Conservation (phyloP, 306 rosid species). For the Vicia sativa region DNA sequence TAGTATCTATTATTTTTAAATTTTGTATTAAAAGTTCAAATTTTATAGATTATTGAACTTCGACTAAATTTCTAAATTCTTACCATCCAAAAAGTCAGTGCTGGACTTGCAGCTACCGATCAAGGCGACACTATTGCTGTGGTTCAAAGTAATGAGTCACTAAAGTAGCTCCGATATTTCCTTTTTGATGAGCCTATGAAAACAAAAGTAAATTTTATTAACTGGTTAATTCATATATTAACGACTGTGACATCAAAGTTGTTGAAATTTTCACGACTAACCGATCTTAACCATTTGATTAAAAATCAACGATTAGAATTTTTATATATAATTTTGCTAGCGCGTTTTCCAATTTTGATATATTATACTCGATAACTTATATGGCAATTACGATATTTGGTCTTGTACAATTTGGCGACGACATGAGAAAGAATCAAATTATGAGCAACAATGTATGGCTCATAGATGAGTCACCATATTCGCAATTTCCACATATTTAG, state of each 20-base stretch:
- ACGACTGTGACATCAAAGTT: no score
- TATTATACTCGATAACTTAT: not conserved
- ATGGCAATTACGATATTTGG: constrained; percentile 44
- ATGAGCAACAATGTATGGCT: constrained; percentile 57
- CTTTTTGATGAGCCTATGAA: constrained; percentile 38
- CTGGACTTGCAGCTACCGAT: constrained; percentile 42
- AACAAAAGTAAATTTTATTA: not conserved
- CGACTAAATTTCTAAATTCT: not conserved
- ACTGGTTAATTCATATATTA: no score
- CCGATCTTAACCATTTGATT: no score
- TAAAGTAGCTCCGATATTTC: constrained; percentile 44
- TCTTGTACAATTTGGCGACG: constrained; percentile 40
- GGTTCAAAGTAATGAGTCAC: constrained; percentile 45
- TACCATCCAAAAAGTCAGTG: constrained; percentile 53
- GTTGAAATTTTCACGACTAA: not conserved
- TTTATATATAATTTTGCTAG: no score
- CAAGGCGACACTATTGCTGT: constrained; percentile 14
- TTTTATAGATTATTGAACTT: not conserved
- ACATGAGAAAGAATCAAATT: constrained; percentile 55
- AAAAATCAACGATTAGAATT: no score
- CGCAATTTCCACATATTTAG: constrained; percentile 42
- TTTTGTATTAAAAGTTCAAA: no score
- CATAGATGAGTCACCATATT: constrained; percentile 52
- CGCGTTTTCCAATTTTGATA: no score
- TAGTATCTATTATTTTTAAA: no score